Evolutionary conservation across 139 green algal species (phyloP), one percentile per base, ranked within the genome.

Genomic region (Chlamydomonas applanata): DNA sequence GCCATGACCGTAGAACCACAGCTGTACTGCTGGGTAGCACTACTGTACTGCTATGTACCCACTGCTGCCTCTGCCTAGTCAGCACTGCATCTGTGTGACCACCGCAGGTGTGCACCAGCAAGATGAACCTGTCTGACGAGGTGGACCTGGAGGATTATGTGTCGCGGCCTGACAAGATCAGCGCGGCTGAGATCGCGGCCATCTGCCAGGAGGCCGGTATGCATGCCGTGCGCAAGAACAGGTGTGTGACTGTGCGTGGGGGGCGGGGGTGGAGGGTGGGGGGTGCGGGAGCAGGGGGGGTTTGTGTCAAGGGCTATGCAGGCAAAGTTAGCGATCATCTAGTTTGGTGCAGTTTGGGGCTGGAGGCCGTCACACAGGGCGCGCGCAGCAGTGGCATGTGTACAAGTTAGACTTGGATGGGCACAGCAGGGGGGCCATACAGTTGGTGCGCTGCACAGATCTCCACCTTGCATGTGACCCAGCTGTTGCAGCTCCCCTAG

Each of bases 141-240:
- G 96, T 99, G 33, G 96, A 99, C 74, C 76, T 99, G 79, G 96
- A 99, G 86, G 96, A 99, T 76, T 99, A 98, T 69, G 94, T 99
- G 27, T 92, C 84, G 7, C 85, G 95, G 13, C 94, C 96, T 2
- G 96, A 99, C 86, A 98, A 98, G 88, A 98, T 99, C 81, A 96
- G 88, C 74, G 96, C 95, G 16, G 96, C 96, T 1, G 96, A 99
- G 72, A 97, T 98, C 45, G 56, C 87, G 0, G 87, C 89, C 46
- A 96, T 98, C 73, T 94, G 87, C 82, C 96, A 98, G 82, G 94
- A 97, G 82, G 90, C 93, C 7, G 93, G 93, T 63, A 92, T 97
- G 90, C 92, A 94, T 49, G 96, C 96, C 25, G 96, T 99, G 67
- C 88, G 96, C 52, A 94, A 94, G 80, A 94, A 94, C 81, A 79